These are phyloP conservation scores for Penicillium nordicum DNA, from an alignment of 2,329 filamentous ascomycete species.

Conservation along the genomic window DNA sequence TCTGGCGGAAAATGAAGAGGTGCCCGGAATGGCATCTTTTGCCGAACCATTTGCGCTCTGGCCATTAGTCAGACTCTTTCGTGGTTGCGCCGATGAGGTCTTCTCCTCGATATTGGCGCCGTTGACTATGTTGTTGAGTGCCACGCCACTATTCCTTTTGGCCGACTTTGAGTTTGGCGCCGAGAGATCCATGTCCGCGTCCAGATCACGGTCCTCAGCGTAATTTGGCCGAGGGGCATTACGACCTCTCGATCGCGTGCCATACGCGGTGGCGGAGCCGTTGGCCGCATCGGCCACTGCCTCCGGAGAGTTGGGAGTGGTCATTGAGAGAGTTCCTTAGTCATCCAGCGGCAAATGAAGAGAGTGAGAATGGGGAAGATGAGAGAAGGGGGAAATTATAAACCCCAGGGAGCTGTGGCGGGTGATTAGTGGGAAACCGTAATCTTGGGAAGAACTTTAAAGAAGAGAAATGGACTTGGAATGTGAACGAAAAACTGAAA, in stretches of 20 bases:
- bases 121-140: constrained; percentile 26
- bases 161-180: constrained; percentile 30
- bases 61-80: constrained; percentile 39
- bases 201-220: constrained; percentile 87
- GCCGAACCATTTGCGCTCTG: constrained; percentile 31
- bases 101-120: constrained; percentile 41
- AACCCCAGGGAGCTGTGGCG: constrained; percentile 8
- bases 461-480: too few relatives aligned
- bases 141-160: constrained; percentile 31
- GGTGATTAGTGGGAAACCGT: constrained; percentile 11
- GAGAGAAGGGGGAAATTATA: constrained; percentile 19
- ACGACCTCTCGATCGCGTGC: constrained; percentile 89
- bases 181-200: constrained; percentile 80
- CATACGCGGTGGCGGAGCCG: constrained; percentile 65
- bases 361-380: constrained; percentile 9
- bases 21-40: constrained; percentile 55
- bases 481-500: constrained; percentile 8
- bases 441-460: not conserved
- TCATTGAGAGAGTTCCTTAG: constrained; percentile 43
- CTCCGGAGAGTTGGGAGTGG: constrained; percentile 43
- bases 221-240: constrained; percentile 85
- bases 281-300: constrained; percentile 37
- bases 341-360: constrained; percentile 31
- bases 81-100: constrained; percentile 37
- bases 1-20: constrained; percentile 56